Conservation (phyloP, 2,329 filamentous ascomycete species). For the Calonectria montana region DNA sequence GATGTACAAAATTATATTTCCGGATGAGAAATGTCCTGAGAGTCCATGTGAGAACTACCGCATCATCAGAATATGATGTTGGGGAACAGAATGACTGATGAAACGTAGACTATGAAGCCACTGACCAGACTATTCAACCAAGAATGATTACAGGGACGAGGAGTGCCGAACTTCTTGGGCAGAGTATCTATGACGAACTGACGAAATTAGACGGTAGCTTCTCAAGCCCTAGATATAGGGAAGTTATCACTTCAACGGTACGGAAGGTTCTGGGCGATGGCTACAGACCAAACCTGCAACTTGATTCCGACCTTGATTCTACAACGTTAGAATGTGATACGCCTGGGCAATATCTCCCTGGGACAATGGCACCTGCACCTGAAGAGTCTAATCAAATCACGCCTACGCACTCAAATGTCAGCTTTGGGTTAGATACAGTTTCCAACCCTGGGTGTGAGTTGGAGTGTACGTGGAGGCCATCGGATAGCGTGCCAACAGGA, state of each 20-base stretch:
- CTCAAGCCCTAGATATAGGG: neutral
- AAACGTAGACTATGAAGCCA: neutral
- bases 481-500: too few relatives aligned
- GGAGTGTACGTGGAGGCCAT: too few relatives aligned
- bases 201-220: neutral
- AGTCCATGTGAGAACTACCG: neutral
- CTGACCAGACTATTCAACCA: neutral
- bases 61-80: neutral
- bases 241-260: neutral
- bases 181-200: neutral
- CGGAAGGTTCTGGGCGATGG: neutral
- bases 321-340: neutral
- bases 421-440: too few relatives aligned
- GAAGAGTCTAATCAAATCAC: too few relatives aligned
- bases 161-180: neutral
- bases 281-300: neutral
- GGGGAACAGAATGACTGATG: neutral
- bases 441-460: too few relatives aligned
- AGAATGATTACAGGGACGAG: neutral
- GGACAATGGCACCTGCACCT: too few relatives aligned
- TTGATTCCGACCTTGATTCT: neutral
- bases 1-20: neutral
- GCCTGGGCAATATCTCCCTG: too few relatives aligned
- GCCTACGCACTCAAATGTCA: too few relatives aligned
- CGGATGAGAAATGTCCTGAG: neutral